phyloP scores from a whole-genome alignment of 495 filamentous ascomycete genomes.

The Podospora pseudoanserina region DNA sequence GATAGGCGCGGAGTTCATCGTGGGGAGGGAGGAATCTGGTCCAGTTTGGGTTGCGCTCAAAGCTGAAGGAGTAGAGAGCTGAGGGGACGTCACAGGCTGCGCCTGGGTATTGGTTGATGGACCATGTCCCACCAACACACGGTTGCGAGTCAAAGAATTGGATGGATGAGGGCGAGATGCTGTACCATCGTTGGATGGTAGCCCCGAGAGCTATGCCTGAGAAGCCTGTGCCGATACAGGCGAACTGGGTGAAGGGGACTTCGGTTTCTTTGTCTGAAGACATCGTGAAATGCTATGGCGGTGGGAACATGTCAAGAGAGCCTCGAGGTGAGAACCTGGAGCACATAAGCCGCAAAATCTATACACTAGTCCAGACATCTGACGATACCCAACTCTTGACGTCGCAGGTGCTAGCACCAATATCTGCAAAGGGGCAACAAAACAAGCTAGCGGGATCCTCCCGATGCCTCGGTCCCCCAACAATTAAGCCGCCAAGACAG shows the following conservation, averaged over 20 bases:
- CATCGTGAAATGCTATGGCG: background rate
- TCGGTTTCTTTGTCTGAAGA: background rate
- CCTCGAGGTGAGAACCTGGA: no score
- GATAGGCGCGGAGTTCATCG: constrained; percentile 56
- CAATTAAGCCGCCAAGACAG: background rate
- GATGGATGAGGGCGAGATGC: constrained; percentile 57
- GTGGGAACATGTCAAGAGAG: background rate
- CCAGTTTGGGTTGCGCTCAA: constrained; percentile 58
- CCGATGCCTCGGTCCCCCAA: constrained; percentile 12
- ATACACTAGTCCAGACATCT: background rate
- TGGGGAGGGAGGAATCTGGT: constrained; percentile 52
- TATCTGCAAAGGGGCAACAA: background rate
- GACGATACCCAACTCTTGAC: background rate
- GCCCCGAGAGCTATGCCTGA: constrained; percentile 66
- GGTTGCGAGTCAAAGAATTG: constrained; percentile 60
- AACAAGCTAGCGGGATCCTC: background rate
- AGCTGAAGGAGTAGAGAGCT: constrained; percentile 60
- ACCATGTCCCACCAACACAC: constrained; percentile 66
- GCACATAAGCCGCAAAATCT: background rate
- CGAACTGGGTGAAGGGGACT: constrained; percentile 32
- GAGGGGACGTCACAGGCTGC: constrained; percentile 45
- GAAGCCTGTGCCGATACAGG: constrained; percentile 60
- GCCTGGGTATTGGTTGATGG: constrained; percentile 62
- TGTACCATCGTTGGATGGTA: constrained; percentile 55
- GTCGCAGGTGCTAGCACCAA: background rate